Conservation (phyloP, 805 yeast genomes). For the Alloascoidea hylecoeti region DNA sequence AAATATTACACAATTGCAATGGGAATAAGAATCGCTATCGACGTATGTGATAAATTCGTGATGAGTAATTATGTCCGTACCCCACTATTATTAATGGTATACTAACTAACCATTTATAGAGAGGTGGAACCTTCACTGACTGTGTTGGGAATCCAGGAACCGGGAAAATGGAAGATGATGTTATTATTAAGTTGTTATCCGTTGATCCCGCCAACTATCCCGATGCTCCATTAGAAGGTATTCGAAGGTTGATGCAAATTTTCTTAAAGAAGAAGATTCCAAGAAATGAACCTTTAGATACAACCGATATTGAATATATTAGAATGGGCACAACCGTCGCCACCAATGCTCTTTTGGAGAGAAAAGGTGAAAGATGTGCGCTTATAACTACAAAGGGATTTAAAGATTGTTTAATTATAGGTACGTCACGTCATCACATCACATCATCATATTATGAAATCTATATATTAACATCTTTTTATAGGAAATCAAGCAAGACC, state of each 20-base stretch:
- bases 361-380: slow-evolving; percentile 86
- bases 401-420: slow-evolving; percentile 68
- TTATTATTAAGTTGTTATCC: slow-evolving; percentile 65
- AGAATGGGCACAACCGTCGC: slow-evolving; percentile 95
- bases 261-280: slow-evolving; percentile 42
- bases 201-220: slow-evolving; percentile 80
- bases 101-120: slow-evolving; percentile 9
- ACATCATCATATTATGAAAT: background rate
- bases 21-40: slow-evolving; percentile 27
- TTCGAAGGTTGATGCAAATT: slow-evolving; percentile 58
- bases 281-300: slow-evolving; percentile 43
- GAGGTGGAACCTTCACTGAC: slow-evolving; percentile 93
- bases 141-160: slow-evolving; percentile 37
- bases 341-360: slow-evolving; percentile 83
- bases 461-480: background rate
- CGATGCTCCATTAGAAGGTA: slow-evolving; percentile 92
- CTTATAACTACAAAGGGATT: slow-evolving; percentile 82
- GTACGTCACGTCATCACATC: slow-evolving; percentile 18
- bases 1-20: too few relatives aligned
- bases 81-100: background rate
- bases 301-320: slow-evolving; percentile 47
- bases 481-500: slow-evolving; percentile 71
- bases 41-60: slow-evolving; percentile 8
- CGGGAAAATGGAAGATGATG: slow-evolving; percentile 36
- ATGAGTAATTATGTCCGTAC: background rate